Evolutionary conservation across 116 monocot genomes (phyloP).

Genomic region (Iris pallida): DNA sequence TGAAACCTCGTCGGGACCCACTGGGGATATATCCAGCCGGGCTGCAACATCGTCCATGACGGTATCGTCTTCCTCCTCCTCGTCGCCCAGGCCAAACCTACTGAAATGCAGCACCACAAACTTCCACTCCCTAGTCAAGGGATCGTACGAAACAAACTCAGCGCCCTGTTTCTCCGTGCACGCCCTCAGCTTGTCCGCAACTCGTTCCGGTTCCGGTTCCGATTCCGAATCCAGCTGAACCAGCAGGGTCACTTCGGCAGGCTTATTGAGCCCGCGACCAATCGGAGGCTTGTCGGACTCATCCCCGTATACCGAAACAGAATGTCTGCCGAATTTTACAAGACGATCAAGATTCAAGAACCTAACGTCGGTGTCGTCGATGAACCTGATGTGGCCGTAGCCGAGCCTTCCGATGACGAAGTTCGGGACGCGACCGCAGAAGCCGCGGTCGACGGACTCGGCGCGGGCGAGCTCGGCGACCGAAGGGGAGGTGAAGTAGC

Average conservation of each 20-base stretch:
- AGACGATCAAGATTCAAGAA: slow-evolving; percentile 57
- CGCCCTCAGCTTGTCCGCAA: slow-evolving; percentile 30
- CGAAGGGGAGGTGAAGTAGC: slow-evolving; percentile 64
- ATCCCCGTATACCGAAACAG: slow-evolving; percentile 63
- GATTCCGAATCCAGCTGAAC: slow-evolving; percentile 8
- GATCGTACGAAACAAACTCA: slow-evolving; percentile 57
- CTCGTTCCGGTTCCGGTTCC: slow-evolving; percentile 6
- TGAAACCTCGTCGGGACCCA: slow-evolving; percentile 19
- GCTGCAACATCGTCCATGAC: slow-evolving; percentile 47
- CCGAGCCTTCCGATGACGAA: slow-evolving; percentile 72
- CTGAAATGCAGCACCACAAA: slow-evolving; percentile 79
- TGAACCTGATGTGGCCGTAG: slow-evolving; percentile 62
- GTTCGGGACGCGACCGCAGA: slow-evolving; percentile 61
- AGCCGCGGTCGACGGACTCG: slow-evolving; percentile 49
- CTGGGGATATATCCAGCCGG: background rate
- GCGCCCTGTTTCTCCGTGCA: slow-evolving; percentile 56
- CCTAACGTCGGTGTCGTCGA: slow-evolving; percentile 68
- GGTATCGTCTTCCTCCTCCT: slow-evolving; percentile 34
- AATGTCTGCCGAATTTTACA: slow-evolving; percentile 55
- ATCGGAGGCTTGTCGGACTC: slow-evolving; percentile 54
- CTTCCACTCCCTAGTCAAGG: slow-evolving; percentile 53
- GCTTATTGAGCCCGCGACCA: slow-evolving; percentile 80
- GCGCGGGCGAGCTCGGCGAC: slow-evolving; percentile 44
- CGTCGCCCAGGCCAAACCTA: slow-evolving; percentile 75
- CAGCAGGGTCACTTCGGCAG: slow-evolving; percentile 70